Evolutionary conservation across 352 stramenopile species (phyloP), one percentile per base, ranked within the genome.

Genomic region (Globisporangium cystogenes): DNA sequence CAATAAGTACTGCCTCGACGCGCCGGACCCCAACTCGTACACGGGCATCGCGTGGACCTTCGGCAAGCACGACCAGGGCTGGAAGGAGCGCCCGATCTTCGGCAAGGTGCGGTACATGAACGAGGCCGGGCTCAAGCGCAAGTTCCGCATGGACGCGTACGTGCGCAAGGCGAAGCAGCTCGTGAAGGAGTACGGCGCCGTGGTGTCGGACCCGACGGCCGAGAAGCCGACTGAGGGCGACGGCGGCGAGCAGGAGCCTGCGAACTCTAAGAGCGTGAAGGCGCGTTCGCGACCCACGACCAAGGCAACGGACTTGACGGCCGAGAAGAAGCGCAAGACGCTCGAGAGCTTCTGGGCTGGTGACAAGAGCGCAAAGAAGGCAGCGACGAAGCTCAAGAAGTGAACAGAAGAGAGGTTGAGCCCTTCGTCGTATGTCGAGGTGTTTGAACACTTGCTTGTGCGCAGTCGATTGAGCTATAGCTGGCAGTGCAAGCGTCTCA

Each of bases 91-190:
- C 5, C 65, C 80, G 4, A 86, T 99, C 42, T 99, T 99, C 79
- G 97, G 97, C 45, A 99, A 99, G 70, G 98, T 99, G 57, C 83
- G 97, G 48, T 99, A 93, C 69, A 99, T 99, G 96, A 99, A 99
- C 70, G 98, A 99, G 68, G 76, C 84, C 24, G 97, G 96, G 39
- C 98, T 98, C 62, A 98, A 98, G 68, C 87, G 96, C 40, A 99
- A 99, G 73, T 99, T 99, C 66, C 86, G 97, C 64, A 96, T 99
- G 63, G 81, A 87, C 18, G 79, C 67, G 12, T 95, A 95, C 59
- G 62, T 95, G 33, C 51, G 60, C 23, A 88, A 87, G 57, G 73
- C 82, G 26, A 57, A 70, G 20, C 60, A 56, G 48, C 60, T 74
- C 11, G 64, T 54, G 24, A 57, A 53, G 26, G 42, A 18, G n/a